Percentiles rank a stretch among this genome's conserved stretches.
Conservation (phyloP, 805 yeast species). For the Starmera caribaea region DNA sequence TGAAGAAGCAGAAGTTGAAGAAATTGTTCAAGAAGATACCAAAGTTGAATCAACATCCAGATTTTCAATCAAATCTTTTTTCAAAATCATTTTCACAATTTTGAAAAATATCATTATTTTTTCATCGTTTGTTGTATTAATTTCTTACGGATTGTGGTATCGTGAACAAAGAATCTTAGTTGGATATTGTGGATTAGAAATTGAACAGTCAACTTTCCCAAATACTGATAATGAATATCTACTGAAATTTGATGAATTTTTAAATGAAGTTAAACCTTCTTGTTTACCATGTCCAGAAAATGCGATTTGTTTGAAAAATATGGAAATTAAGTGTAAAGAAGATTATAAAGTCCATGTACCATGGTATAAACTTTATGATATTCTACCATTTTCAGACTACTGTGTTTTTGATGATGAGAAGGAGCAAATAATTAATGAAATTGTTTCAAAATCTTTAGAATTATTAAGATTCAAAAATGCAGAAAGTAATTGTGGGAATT, state of each 20-base stretch:
- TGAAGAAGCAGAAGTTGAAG: background rate
- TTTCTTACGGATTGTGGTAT: slow-evolving; percentile 46
- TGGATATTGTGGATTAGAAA: slow-evolving; percentile 71
- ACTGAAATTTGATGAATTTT: slow-evolving; percentile 29
- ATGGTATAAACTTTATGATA: slow-evolving; percentile 44
- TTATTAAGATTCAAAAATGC: slow-evolving; percentile 64
- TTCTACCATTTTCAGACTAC: slow-evolving; percentile 48
- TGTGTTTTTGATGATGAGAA: slow-evolving; percentile 72
- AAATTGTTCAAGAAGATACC: slow-evolving; percentile 2
- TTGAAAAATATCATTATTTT: slow-evolving; percentile 22
- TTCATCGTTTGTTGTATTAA: slow-evolving; percentile 25
- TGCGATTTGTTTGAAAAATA: slow-evolving; percentile 58
- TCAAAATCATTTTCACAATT: slow-evolving; percentile 6
- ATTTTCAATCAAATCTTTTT: background rate
- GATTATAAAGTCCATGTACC: slow-evolving; percentile 48
- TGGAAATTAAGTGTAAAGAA: slow-evolving; percentile 59
- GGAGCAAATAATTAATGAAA: slow-evolving; percentile 54
- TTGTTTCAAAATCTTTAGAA: slow-evolving; percentile 58
- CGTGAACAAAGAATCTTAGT: slow-evolving; percentile 49
- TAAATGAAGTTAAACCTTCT: slow-evolving; percentile 42
- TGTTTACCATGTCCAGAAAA: slow-evolving; percentile 79
- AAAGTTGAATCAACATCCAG: background rate
- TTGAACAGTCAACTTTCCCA: slow-evolving; percentile 32
- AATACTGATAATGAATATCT: slow-evolving; percentile 22
- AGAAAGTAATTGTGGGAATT: slow-evolving; percentile 45